Base-by-base conservation (phyloP, 1,284 basidiomycete genomes). In the Cryptococcus sp. region DNA sequence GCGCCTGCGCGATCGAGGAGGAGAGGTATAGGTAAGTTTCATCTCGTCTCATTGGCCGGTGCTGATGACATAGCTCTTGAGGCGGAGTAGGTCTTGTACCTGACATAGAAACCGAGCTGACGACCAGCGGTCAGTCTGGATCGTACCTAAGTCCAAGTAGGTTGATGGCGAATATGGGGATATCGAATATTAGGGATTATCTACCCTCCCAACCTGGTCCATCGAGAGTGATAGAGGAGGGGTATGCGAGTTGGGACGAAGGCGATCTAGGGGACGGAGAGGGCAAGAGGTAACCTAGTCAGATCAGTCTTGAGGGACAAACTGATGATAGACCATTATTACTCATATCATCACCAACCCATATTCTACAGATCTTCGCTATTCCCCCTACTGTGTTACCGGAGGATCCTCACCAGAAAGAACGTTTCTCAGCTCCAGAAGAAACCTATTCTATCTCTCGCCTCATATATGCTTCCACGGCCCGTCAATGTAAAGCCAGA, bases 301-400 rank as follows among this genome's bases (percentile, higher is more conserved):
- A 45, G 25, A 21, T 16, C 32, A 18, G 10, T 7, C 19, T 9
- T 4, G 11, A 28, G 28, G 28, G 11, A 5, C 28, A 28, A 28
- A 11, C 28, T 28, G 7, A 5, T 4, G 37, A 21, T 46, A 69
- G 65, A 19, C 64, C 54, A 3, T 46, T 69, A 1, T 55, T 70
- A 3, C 54, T 73, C 1, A 47, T 68, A 18, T 56, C 59, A 2
- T 59, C 60, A 7, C 46, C 50, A 2, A 18, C 44, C 0, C 59
- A 63, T 42, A 59, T 64, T 9, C 48, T 72, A 2, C 72, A 70
- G 50, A 60, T 70, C 28, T 72, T 64, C 48, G 44, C 59, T 0
- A 48, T 60, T n/a, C 37, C 42, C 9, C 41, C 48, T 5, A 53
- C 57, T 36, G 31, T 25, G 32, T 61, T 67, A 4, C 66, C 68